Evolutionary conservation across 2,329 filamentous ascomycete genomes (phyloP).

Genomic region (Microcyclospora tardicrescens): DNA sequence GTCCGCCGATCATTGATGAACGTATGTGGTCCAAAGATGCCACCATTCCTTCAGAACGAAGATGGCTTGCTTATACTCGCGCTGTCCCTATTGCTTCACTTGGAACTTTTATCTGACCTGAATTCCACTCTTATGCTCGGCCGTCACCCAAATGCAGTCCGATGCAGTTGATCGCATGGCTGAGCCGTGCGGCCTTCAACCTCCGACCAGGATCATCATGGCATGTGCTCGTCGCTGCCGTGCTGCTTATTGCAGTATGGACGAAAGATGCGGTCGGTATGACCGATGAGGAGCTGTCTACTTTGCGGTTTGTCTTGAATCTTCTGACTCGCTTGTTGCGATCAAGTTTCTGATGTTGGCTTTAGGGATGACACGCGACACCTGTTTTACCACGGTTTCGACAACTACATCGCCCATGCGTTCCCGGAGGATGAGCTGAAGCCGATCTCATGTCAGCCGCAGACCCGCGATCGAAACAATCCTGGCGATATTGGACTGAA

Average conservation of each 20-base stretch:
- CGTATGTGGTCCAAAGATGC: no score
- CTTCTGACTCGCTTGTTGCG: neutral
- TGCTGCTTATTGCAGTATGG: constrained; percentile 21
- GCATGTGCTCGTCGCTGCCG: constrained; percentile 14
- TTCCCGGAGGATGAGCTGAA: constrained; percentile 94
- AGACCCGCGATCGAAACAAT: constrained; percentile 72
- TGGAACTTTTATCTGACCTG: no score
- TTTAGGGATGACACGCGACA: constrained; percentile 38
- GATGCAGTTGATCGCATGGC: constrained; percentile 17
- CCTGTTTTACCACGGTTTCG: constrained; percentile 94
- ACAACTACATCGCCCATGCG: constrained; percentile 86
- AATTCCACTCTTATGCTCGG: no score
- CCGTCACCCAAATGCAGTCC: constrained; percentile 2
- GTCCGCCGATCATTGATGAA: no score
- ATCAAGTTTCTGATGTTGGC: neutral
- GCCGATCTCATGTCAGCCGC: constrained; percentile 68
- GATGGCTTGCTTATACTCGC: no score
- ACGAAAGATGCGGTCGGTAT: constrained; percentile 24
- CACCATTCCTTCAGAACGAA: no score
- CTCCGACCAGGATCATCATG: constrained; percentile 16
- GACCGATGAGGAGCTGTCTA: constrained; percentile 29
- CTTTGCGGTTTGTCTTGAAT: constrained; percentile 22
- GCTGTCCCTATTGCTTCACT: no score
- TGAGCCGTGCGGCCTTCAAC: constrained; percentile 7
- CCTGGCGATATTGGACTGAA: constrained; percentile 76